A percentile compares a stretch with the other conserved stretches of the same genome.
These are phyloP conservation scores for Pyricularia grisea DNA, from an alignment of 2,329 filamentous ascomycete species.

Conservation along the genomic window DNA sequence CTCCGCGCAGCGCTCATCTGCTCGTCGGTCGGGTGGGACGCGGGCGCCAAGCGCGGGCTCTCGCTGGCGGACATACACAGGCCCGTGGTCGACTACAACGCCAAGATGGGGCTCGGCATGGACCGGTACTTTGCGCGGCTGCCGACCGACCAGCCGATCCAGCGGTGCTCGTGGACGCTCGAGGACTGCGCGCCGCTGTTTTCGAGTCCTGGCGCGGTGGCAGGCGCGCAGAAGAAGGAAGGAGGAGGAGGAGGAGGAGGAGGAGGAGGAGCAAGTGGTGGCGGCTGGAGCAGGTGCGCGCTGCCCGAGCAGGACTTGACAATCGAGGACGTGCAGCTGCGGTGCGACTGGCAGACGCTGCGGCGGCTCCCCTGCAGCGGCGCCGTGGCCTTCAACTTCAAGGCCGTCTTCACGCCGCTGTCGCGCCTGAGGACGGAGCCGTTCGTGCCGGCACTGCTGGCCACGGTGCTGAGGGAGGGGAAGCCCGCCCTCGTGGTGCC, in stretches of 20 bases:
- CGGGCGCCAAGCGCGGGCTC: constrained; percentile 64
- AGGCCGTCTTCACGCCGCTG: constrained; percentile 71
- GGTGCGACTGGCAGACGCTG: constrained; percentile 85
- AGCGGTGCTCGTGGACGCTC: constrained; percentile 76
- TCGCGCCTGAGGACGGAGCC: constrained; percentile 61
- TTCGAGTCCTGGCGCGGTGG: constrained; percentile 55
- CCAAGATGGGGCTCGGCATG: constrained; percentile 84
- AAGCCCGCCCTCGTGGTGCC: constrained; percentile 19
- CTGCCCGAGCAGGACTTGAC: constrained; percentile 39
- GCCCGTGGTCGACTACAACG: constrained; percentile 72
- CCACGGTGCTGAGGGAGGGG: constrained; percentile 61
- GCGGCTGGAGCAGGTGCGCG: constrained; percentile 32
- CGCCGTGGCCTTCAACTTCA: constrained; percentile 79
- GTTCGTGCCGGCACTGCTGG: constrained; percentile 58
- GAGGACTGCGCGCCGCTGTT: constrained; percentile 69
- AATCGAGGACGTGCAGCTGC: constrained; percentile 53
- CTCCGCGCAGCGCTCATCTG: constrained; percentile 72
- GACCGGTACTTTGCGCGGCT: constrained; percentile 72
- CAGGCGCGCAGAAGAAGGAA: constrained; percentile 19
- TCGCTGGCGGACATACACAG: constrained; percentile 63
- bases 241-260: constrained; percentile 17
- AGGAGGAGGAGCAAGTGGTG: constrained; percentile 23
- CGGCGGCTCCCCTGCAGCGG: constrained; percentile 68
- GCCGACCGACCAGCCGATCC: constrained; percentile 64
- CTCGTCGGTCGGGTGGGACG: constrained; percentile 71